Conservation (phyloP, 108 stramenopile genomes). For the Cyclotella choctawhatcheeana region DNA sequence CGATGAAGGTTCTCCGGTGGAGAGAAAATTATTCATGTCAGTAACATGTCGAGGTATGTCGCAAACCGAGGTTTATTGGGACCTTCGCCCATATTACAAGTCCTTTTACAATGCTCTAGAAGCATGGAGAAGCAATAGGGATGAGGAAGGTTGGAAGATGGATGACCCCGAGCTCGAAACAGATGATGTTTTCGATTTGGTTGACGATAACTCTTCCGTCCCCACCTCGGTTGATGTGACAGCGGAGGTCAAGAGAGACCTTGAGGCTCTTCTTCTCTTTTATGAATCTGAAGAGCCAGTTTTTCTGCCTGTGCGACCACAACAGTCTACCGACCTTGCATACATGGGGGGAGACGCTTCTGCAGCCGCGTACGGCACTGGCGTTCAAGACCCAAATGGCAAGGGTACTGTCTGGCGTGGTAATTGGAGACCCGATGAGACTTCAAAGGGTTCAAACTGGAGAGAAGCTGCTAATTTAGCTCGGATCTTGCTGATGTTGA, state of each 20-base stretch:
- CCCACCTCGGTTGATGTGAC: not conserved
- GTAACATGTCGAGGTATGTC: constrained; percentile 8
- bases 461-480: constrained; percentile 15
- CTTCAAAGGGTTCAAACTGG: constrained; percentile 9
- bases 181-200: not conserved
- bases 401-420: not conserved
- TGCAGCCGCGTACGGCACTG: constrained; percentile 1
- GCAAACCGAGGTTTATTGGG: not conserved
- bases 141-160: constrained; percentile 1
- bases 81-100: constrained; percentile 12
- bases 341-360: constrained; percentile 22
- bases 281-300: not conserved
- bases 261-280: not conserved
- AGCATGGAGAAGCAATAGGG: constrained; percentile 12
- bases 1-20: not conserved
- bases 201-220: not conserved
- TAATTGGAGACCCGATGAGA: constrained; percentile 8
- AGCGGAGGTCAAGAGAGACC: not conserved
- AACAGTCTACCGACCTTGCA: not conserved
- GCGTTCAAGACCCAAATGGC: not conserved
- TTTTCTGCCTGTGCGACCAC: not conserved
- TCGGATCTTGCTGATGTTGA: not conserved
- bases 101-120: constrained; percentile 17
- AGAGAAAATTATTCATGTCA: not conserved
- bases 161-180: not conserved